phyloP scores from a whole-genome alignment of 257 asterid genomes.

The Ligustrum vulgare region DNA sequence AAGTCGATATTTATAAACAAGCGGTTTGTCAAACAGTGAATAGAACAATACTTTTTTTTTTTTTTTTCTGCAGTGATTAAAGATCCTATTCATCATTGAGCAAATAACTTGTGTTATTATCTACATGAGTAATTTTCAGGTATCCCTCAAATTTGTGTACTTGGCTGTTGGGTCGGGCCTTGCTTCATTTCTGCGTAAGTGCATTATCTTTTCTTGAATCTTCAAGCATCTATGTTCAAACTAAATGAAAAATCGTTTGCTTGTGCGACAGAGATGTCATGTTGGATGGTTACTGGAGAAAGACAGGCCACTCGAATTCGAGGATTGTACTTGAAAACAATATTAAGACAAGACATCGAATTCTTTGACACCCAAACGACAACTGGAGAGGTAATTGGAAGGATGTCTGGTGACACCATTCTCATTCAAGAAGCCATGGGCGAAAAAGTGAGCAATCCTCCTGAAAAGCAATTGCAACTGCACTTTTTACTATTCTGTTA shows the following conservation, averaged over 20 bases:
- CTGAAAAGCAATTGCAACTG: neutral
- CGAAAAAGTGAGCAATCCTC: conserved; percentile 48
- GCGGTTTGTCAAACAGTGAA: neutral
- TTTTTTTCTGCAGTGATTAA: neutral
- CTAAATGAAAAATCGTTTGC: neutral
- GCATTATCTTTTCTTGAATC: neutral
- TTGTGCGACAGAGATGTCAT: conserved; percentile 51
- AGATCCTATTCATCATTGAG: neutral
- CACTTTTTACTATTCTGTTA: neutral
- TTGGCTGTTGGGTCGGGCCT: conserved; percentile 62
- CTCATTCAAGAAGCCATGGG: conserved; percentile 91
- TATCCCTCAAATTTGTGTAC: conserved; percentile 51
- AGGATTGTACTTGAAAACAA: conserved; percentile 52
- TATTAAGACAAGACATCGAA: conserved; percentile 61
- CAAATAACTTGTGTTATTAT: neutral
- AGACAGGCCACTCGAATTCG: conserved; percentile 63
- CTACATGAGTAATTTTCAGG: conserved; percentile 36
- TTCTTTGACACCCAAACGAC: conserved; percentile 65
- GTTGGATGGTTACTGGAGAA: conserved; percentile 76
- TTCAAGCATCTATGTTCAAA: neutral
- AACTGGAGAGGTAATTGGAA: conserved; percentile 63
- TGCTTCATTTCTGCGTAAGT: conserved; percentile 68
- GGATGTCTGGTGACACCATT: conserved; percentile 65
- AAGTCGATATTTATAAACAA: too few relatives aligned
- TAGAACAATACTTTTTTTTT: too few relatives aligned